These are phyloP conservation scores for Syzygium jambos DNA, from an alignment of 345 rosid genomes.

Conservation along the genomic window DNA sequence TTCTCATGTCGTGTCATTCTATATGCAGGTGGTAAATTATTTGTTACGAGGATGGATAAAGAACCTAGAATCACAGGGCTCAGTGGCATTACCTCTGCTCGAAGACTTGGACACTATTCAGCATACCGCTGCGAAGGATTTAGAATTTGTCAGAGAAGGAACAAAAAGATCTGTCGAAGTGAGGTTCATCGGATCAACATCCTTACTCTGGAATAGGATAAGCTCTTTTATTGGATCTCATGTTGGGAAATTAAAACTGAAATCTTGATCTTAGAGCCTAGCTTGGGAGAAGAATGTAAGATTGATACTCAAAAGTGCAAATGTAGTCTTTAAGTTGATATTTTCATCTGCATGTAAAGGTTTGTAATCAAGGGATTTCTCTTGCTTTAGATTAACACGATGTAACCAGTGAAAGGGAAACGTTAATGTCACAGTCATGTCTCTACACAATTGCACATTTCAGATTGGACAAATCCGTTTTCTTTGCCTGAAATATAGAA, in stretches of 20 bases:
- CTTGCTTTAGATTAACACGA: not conserved
- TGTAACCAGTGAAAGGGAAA: not conserved
- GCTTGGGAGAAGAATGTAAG: not conserved
- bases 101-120: slow-evolving; percentile 31
- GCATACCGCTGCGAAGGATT: slow-evolving; percentile 23
- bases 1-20: not conserved
- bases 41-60: slow-evolving; percentile 80
- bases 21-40: slow-evolving; percentile 68
- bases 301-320: not conserved
- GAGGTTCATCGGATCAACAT: slow-evolving; percentile 35
- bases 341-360: not conserved
- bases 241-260: slow-evolving; percentile 16
- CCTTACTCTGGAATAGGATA: slow-evolving; percentile 44
- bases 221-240: slow-evolving; percentile 24
- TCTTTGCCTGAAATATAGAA: not conserved
- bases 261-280: slow-evolving; percentile 2
- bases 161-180: slow-evolving; percentile 42
- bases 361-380: not conserved
- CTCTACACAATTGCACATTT: not conserved
- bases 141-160: slow-evolving; percentile 68
- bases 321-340: not conserved
- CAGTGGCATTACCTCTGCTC: slow-evolving; percentile 45
- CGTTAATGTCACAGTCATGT: not conserved
- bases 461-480: not conserved
- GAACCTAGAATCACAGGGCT: slow-evolving; percentile 60